Percentiles rank a stretch among this genome's conserved stretches.
Conservation (phyloP, 106 monocot genomes). For the Allium fistulosum region DNA sequence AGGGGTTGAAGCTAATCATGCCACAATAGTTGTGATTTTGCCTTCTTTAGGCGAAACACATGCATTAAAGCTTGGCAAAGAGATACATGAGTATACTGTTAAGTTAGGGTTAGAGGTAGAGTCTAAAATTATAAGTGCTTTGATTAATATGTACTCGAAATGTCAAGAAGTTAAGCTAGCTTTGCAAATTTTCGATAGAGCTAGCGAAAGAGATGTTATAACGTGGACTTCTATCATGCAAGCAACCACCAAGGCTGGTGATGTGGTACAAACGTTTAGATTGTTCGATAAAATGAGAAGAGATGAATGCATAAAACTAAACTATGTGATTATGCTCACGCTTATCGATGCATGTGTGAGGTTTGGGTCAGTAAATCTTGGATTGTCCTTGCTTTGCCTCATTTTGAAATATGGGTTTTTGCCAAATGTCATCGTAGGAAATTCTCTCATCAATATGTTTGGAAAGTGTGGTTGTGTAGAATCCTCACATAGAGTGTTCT, state of each 20-base stretch:
- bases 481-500: conserved; percentile 33
- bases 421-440: conserved; percentile 23
- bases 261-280: conserved; percentile 8
- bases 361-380: conserved; percentile 15
- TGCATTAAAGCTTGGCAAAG: conserved; percentile 48
- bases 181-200: conserved; percentile 9
- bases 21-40: conserved; percentile 23
- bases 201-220: conserved; percentile 20
- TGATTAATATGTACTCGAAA: conserved; percentile 32
- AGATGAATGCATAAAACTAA: conserved; percentile 13
- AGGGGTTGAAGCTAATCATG: conserved; percentile 18
- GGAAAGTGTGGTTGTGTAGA: conserved; percentile 43
- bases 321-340: conserved; percentile 24
- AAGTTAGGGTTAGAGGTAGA: conserved; percentile 19
- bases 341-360: conserved; percentile 18
- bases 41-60: conserved; percentile 21
- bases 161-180: conserved; percentile 10
- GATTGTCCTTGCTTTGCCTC: conserved; percentile 14
- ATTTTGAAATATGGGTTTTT: conserved; percentile 17
- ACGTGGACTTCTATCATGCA: conserved; percentile 31
- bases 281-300: conserved; percentile 22
- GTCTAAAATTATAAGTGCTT: conserved; percentile 4
- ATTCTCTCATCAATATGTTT: conserved; percentile 61
- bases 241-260: conserved; percentile 7
- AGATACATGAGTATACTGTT: conserved; percentile 32